Base-by-base conservation (phyloP, 805 yeast genomes). In the Pichia thaimueangensis region DNA sequence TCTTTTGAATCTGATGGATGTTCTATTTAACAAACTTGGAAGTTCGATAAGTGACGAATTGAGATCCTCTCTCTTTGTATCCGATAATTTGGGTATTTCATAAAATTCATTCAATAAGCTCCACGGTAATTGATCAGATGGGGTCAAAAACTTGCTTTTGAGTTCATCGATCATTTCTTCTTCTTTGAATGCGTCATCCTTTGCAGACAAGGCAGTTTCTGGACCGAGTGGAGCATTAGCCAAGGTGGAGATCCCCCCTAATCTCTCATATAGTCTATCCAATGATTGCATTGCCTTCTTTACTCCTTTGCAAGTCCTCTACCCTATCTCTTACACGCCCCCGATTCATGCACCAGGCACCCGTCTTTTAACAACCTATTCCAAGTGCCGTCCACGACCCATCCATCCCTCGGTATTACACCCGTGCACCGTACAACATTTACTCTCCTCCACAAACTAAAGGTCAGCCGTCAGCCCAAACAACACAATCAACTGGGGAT, bases 51-150 rank as follows among this genome's bases (percentile, higher is more conserved):
- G 65, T 5, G 70, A 65, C 23, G 68, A 65, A 35, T 39, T 49
- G 22, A 44, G 42, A 4, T 59, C 43, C 1, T 55, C 47, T 43
- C 45, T 42, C 28, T 58, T 45, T 20, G 56, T 59, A 5, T 62
- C 56, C 5, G 35, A n/a, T 9, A 39, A 12, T 29, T 27, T 25
- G 1, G 84, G 86, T 3, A 67, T 58, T 16, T 69, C 70, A 56
- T 86, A 94, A 7, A 86, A 72, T 17, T 76, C 58, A 54, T 84
- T 85, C 7, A 89, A 67, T 50, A 91, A 66, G 37, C 77, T 81
- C 82, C 89, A 78, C 0, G 83, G 69, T 17, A 91, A 65, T 35
- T 69, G 67, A 34, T 71, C 68, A 0, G 80, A 70, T 0, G 96
- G 95, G 13, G 71, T 73, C 28, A 88, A 64, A 41, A 77, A 79